These are phyloP conservation scores for Arthrobotrys conoides DNA, from an alignment of 2,329 filamentous ascomycete genomes.

Conservation along the genomic window DNA sequence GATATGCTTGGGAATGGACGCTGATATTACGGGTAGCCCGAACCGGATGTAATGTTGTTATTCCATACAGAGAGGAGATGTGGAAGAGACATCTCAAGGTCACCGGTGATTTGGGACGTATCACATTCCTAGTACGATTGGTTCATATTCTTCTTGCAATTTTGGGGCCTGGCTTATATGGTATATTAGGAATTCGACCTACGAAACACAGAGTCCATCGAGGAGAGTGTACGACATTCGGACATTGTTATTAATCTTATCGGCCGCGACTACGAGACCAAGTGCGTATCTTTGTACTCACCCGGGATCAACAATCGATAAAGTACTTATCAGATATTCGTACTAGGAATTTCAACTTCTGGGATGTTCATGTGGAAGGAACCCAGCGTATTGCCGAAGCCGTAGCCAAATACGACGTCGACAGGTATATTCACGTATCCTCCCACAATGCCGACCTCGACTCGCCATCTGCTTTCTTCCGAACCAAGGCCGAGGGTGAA, in stretches of 20 bases:
- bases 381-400: slow-evolving; percentile 92
- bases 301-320: not conserved
- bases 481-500: slow-evolving; percentile 88
- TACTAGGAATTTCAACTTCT: slow-evolving; percentile 87
- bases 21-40: slow-evolving; percentile 74
- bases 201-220: slow-evolving; percentile 92
- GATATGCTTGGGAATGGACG: slow-evolving; percentile 6
- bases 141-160: not conserved
- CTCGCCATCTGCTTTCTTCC: slow-evolving; percentile 89
- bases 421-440: slow-evolving; percentile 96
- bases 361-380: slow-evolving; percentile 93
- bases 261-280: slow-evolving; percentile 94
- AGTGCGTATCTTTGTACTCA: slow-evolving; percentile 72
- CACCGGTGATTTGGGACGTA: slow-evolving; percentile 90
- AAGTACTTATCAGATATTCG: slow-evolving; percentile 65
- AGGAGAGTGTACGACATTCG: slow-evolving; percentile 95
- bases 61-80: slow-evolving; percentile 98
- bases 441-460: slow-evolving; percentile 88
- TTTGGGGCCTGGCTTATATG: not conserved
- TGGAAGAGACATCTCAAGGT: slow-evolving; percentile 96
- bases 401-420: slow-evolving; percentile 96
- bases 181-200: slow-evolving; percentile 87
- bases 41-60: slow-evolving; percentile 91
- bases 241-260: slow-evolving; percentile 98
- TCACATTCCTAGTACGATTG: slow-evolving; percentile 81